Base-by-base conservation (phyloP, 1,284 basidiomycete species). In the Xanthoconium separans region DNA sequence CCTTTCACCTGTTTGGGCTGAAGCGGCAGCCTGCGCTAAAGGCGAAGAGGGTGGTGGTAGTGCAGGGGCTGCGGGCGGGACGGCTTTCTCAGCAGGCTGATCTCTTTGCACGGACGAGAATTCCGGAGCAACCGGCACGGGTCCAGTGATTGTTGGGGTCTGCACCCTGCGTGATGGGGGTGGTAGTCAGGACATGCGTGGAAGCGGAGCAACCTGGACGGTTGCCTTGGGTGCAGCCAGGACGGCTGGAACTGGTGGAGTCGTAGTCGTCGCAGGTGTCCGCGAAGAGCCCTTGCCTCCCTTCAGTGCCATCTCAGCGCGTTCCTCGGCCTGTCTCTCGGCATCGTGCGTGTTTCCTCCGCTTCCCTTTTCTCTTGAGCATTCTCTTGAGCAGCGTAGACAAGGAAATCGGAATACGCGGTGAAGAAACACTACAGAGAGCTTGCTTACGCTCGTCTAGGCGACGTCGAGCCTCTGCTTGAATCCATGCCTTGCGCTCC, bases 361-460 rank as follows among this genome's bases (percentile, higher is more conserved):
- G 90, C 92, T 68, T 94, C 91, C 68, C 83, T 84, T 73, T 87
- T 88, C 69, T 98, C 95, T 62, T 86, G 79, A 27, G 84, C 86
- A 2, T 93, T 90, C 66, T 92, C 90, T 4, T 95, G 89, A 50
- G 77, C 81, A 93, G 75, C 7, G 76, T 73, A 11, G 81, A 70
- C n/a, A n/a, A n/a, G 0, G 74, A 66, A 11, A 52, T 9, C 9
- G 75, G 63, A 1, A 80, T 65, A 5, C 77, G 61, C 4, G 82
- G 69, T 0, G 82, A 65, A 4, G 86, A 73, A 6, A 81, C 71
- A 1, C 81, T 76, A 2, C 97, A 96, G 4, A 98, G 81, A 10
- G 89, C 89, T 40, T 87, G 84, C 80, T 93, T 94, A 31, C 96
- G 89, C 42, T 89, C 94, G 63, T 93, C 85, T 34, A 98, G 84